Evolutionary conservation across 108 stramenopile genomes (phyloP).

Genomic region (Nitzschia inconspicua): DNA sequence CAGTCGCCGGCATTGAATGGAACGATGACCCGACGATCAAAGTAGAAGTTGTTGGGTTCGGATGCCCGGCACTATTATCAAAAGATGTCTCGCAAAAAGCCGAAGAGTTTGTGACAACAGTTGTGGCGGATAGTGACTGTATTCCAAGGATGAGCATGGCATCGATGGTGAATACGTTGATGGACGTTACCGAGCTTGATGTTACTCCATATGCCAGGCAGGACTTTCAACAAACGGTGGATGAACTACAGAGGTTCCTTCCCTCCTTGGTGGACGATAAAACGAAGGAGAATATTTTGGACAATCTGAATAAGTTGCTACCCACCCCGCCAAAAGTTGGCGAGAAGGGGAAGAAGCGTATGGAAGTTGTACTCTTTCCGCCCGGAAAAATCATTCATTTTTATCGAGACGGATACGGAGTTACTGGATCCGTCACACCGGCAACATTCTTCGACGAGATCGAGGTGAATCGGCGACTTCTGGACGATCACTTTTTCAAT

Average conservation of each 20-base stretch:
- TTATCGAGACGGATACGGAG: constrained; percentile 71
- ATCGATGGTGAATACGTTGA: constrained; percentile 54
- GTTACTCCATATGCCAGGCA: constrained; percentile 45
- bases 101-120: constrained; percentile 64
- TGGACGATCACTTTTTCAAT: constrained; percentile 71
- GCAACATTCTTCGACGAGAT: constrained; percentile 66
- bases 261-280: constrained; percentile 13
- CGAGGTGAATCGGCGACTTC: constrained; percentile 76
- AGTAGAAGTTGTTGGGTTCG: constrained; percentile 67
- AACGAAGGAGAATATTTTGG: constrained; percentile 12
- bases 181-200: constrained; percentile 58
- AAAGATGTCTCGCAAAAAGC: constrained; percentile 48
- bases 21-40: constrained; percentile 40
- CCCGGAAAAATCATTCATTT: constrained; percentile 80
- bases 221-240: constrained; percentile 57
- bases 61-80: constrained; percentile 72
- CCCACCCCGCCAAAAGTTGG: background rate
- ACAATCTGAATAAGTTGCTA: background rate
- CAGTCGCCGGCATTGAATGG: constrained; percentile 69
- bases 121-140: constrained; percentile 67
- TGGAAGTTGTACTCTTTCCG: constrained; percentile 30
- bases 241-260: constrained; percentile 27
- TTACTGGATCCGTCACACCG: constrained; percentile 65
- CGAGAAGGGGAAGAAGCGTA: constrained; percentile 8
- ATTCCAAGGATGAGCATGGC: constrained; percentile 69